Evolutionary conservation across 805 yeast species (phyloP).

Genomic region (Wickerhamiella brachini): DNA sequence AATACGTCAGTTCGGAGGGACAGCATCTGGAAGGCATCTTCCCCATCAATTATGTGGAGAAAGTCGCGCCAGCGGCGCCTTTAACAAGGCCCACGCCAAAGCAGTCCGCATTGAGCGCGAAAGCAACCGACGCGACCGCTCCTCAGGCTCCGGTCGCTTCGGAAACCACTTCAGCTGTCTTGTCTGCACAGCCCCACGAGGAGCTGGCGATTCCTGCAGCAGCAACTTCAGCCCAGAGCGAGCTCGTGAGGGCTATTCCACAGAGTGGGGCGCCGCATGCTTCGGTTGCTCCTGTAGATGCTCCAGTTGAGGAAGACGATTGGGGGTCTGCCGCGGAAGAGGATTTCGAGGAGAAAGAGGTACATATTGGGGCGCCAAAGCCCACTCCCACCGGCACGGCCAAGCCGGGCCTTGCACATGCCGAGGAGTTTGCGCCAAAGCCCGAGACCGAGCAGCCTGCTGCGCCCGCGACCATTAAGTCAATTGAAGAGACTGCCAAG

Average conservation of each 20-base stretch:
- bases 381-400: neutral
- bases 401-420: neutral
- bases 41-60: slow-evolving; percentile 72
- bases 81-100: slow-evolving; percentile 4
- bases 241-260: neutral
- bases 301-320: slow-evolving; percentile 12
- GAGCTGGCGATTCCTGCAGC: neutral
- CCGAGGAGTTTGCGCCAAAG: neutral
- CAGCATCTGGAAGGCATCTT: slow-evolving; percentile 52
- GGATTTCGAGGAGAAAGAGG: slow-evolving; percentile 14
- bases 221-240: neutral
- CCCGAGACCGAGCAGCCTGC: neutral
- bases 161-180: too few species aligned
- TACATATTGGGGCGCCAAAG: slow-evolving; percentile 12
- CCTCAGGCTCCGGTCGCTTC: neutral
- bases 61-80: slow-evolving; percentile 9
- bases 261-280: neutral
- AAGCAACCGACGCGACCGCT: slow-evolving; percentile 1
- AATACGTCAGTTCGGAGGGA: slow-evolving; percentile 36
- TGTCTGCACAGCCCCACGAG: neutral
- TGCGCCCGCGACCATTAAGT: neutral
- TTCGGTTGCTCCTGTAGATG: neutral
- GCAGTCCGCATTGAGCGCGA: slow-evolving; percentile 2
- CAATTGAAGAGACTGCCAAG: too few species aligned
- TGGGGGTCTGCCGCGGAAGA: slow-evolving; percentile 15